Conservation (phyloP, 805 yeast genomes). For the Candida dajiaensis region DNA sequence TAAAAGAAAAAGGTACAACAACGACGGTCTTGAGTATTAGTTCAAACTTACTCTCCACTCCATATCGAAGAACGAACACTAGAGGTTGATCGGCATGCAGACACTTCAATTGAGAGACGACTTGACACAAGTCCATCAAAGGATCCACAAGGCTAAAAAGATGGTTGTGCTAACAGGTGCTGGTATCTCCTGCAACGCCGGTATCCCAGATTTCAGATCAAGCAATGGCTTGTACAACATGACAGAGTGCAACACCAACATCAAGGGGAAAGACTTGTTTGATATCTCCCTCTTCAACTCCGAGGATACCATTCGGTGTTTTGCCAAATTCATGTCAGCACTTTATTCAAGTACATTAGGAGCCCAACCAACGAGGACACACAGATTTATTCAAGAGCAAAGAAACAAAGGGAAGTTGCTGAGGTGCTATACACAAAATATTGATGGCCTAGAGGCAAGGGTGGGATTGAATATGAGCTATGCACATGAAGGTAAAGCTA, state of each 20-base stretch:
- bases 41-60: not conserved
- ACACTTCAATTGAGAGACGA: constrained; percentile 1
- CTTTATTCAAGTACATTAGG: constrained; percentile 54
- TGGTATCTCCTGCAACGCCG: constrained; percentile 94
- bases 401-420: constrained; percentile 56
- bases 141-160: constrained; percentile 33
- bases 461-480: constrained; percentile 59
- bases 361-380: constrained; percentile 83
- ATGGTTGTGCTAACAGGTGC: constrained; percentile 86
- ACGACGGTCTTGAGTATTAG: not conserved
- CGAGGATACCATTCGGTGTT: constrained; percentile 58
- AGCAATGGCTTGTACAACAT: constrained; percentile 74
- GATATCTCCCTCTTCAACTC: constrained; percentile 78
- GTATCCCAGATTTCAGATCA: constrained; percentile 93
- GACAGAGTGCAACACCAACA: constrained; percentile 24
- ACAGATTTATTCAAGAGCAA: constrained; percentile 48
- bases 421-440: constrained; percentile 91
- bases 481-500: constrained; percentile 20
- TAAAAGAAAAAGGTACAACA: not conserved
- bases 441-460: constrained; percentile 76
- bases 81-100: not conserved
- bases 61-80: not conserved
- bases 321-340: constrained; percentile 85
- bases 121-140: constrained; percentile 8
- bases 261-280: constrained; percentile 87